Evolutionary conservation across 2,329 filamentous ascomycete species (phyloP).

Genomic region (Tolypocladium ovalisporum): DNA sequence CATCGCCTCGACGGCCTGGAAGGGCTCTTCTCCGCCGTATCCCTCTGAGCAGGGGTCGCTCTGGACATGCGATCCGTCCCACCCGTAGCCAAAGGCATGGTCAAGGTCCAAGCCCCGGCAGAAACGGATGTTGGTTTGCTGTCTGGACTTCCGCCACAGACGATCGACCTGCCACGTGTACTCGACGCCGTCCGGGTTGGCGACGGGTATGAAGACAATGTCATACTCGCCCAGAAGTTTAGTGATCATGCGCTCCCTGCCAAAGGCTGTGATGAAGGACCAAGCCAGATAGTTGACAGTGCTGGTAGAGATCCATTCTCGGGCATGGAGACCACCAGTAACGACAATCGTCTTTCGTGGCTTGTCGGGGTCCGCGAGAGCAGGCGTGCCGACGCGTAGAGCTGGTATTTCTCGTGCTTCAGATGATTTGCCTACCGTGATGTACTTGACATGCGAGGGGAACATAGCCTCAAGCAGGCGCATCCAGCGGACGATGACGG

Average conservation of each 20-base stretch:
- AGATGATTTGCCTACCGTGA: slow-evolving; percentile 72
- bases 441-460: slow-evolving; percentile 61
- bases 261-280: slow-evolving; percentile 74
- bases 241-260: slow-evolving; percentile 59
- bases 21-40: slow-evolving; percentile 73
- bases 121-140: slow-evolving; percentile 69
- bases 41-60: slow-evolving; percentile 83
- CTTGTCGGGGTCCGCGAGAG: slow-evolving; percentile 26
- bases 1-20: slow-evolving; percentile 71
- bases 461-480: slow-evolving; percentile 83
- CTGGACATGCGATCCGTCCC: slow-evolving; percentile 57
- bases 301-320: slow-evolving; percentile 92
- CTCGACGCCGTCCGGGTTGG: slow-evolving; percentile 90
- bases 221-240: slow-evolving; percentile 76
- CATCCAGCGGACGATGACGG: slow-evolving; percentile 84
- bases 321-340: slow-evolving; percentile 77
- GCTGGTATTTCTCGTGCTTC: slow-evolving; percentile 81
- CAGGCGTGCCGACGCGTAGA: slow-evolving; percentile 58
- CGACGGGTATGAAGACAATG: slow-evolving; percentile 74
- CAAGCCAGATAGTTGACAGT: slow-evolving; percentile 88
- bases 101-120: slow-evolving; percentile 87
- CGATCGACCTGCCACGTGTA: slow-evolving; percentile 90
- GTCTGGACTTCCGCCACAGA: slow-evolving; percentile 89
- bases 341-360: slow-evolving; percentile 70
- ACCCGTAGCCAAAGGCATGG: slow-evolving; percentile 73